A percentile compares a stretch with the other conserved stretches of the same genome.
These are phyloP conservation scores for Solanum hybrid DNA, from an alignment of 305 asterid species.

Conservation along the genomic window DNA sequence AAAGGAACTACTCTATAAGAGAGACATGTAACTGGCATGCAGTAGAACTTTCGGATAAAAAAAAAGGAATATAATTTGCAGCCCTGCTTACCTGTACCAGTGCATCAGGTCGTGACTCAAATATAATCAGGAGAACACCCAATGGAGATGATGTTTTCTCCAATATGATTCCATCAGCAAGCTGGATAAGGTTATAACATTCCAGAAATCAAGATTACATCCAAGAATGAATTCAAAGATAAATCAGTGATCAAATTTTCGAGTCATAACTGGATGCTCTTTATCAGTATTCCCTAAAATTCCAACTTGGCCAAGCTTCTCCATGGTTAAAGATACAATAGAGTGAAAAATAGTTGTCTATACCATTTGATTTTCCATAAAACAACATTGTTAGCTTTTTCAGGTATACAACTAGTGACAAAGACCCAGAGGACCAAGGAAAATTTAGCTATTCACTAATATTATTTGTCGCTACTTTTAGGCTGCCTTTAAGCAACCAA, in stretches of 20 bases:
- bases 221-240: neutral
- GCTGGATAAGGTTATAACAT: slow-evolving; percentile 37
- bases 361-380: neutral
- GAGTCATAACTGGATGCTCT: neutral
- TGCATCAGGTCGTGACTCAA: slow-evolving; percentile 98
- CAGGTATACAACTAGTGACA: neutral
- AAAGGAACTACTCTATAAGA: neutral
- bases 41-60: neutral
- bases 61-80: neutral
- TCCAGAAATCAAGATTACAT: slow-evolving; percentile 6
- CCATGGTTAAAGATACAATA: neutral
- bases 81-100: slow-evolving; percentile 67
- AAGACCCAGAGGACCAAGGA: slow-evolving; percentile 2
- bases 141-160: slow-evolving; percentile 86
- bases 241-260: neutral
- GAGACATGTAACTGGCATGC: neutral
- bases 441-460: neutral
- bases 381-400: neutral
- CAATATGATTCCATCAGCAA: slow-evolving; percentile 74
- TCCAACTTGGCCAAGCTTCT: neutral
- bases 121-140: slow-evolving; percentile 87
- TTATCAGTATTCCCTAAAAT: neutral
- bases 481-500: neutral
- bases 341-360: neutral
- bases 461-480: neutral